Evolutionary conservation across 2,329 filamentous ascomycete species (phyloP).

Genomic region (Claviceps sorghi): DNA sequence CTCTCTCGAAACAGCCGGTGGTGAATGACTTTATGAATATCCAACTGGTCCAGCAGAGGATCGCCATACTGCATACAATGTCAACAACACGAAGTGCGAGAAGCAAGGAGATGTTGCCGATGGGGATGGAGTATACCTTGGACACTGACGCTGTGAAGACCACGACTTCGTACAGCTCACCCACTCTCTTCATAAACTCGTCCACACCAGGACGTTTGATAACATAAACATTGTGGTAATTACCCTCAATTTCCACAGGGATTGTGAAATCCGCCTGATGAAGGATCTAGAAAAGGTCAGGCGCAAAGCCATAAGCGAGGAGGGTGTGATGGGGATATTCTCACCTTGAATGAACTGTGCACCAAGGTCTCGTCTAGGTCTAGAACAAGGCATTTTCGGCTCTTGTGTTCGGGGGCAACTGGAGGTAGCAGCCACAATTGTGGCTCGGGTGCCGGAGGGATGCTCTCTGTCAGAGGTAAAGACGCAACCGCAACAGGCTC

Average conservation of each 20-base stretch:
- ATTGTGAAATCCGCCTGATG: conserved; percentile 99
- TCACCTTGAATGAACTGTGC: conserved; percentile 91
- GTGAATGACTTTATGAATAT: conserved; percentile 94
- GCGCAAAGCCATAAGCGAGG: not conserved
- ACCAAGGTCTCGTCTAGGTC: conserved; percentile 95
- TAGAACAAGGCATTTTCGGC: conserved; percentile 85
- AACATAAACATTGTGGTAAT: conserved; percentile 98
- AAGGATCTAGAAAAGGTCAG: conserved; percentile 50
- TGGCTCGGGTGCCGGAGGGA: conserved; percentile 26
- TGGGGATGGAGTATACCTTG: conserved; percentile 45
- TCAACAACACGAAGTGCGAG: conserved; percentile 5
- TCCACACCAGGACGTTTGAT: conserved; percentile 98
- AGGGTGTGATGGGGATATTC: not conserved
- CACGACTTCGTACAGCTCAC: conserved; percentile 94
- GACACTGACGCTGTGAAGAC: conserved; percentile 98
- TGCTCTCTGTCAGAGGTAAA: conserved; percentile 26
- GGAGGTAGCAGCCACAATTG: conserved; percentile 68
- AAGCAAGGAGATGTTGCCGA: conserved; percentile 5
- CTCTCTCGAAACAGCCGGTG: conserved; percentile 94
- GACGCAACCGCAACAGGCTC: conserved; percentile 25
- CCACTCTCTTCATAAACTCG: conserved; percentile 96
- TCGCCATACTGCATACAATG: conserved; percentile 62
- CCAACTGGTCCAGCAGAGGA: conserved; percentile 85
- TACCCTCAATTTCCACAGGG: conserved; percentile 95
- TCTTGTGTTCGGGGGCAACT: conserved; percentile 62